Evolutionary conservation across 2,329 filamentous ascomycete genomes (phyloP).

Genomic region (Fusarium paranaense): DNA sequence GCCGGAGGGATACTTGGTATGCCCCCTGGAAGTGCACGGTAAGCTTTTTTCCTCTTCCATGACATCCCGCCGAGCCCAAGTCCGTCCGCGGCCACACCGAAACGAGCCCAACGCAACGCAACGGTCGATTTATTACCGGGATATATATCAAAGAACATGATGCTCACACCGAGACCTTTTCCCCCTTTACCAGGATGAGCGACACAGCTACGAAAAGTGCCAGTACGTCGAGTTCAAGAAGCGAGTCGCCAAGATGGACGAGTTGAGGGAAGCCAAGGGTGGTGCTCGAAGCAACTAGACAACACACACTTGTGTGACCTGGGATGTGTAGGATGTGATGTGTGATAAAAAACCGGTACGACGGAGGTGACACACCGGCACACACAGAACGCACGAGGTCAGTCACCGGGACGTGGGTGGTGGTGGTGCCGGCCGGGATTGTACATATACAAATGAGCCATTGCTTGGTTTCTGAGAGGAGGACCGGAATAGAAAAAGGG

Average conservation of each 20-base stretch:
- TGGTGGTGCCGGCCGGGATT: slow-evolving; percentile 39
- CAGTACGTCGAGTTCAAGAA: slow-evolving; percentile 99
- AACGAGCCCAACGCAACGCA: slow-evolving; percentile 4
- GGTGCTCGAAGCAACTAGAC: slow-evolving; percentile 86
- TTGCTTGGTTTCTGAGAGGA: slow-evolving; percentile 32
- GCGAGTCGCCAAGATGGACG: slow-evolving; percentile 98
- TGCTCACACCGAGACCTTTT: slow-evolving; percentile 37
- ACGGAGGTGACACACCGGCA: slow-evolving; percentile 3
- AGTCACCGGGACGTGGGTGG: slow-evolving; percentile 15
- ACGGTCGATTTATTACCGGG: slow-evolving; percentile 21
- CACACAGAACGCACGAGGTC: slow-evolving; percentile 1
- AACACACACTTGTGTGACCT: background rate
- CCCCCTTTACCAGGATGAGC: slow-evolving; percentile 76
- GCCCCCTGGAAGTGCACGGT: slow-evolving; percentile 98
- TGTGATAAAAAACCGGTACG: background rate
- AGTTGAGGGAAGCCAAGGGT: slow-evolving; percentile 86
- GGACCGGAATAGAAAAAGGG: slow-evolving; percentile 44
- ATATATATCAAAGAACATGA: slow-evolving; percentile 13
- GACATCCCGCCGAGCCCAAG: slow-evolving; percentile 6
- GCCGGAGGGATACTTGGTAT: slow-evolving; percentile 92
- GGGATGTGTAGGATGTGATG: background rate
- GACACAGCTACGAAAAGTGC: slow-evolving; percentile 99
- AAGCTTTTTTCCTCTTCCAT: slow-evolving; percentile 52
- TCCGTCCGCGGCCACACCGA: slow-evolving; percentile 14
- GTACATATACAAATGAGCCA: slow-evolving; percentile 47